These are phyloP conservation scores for Aplosporella prunicola DNA, from an alignment of 2,329 filamentous ascomycete genomes.

Conservation along the genomic window DNA sequence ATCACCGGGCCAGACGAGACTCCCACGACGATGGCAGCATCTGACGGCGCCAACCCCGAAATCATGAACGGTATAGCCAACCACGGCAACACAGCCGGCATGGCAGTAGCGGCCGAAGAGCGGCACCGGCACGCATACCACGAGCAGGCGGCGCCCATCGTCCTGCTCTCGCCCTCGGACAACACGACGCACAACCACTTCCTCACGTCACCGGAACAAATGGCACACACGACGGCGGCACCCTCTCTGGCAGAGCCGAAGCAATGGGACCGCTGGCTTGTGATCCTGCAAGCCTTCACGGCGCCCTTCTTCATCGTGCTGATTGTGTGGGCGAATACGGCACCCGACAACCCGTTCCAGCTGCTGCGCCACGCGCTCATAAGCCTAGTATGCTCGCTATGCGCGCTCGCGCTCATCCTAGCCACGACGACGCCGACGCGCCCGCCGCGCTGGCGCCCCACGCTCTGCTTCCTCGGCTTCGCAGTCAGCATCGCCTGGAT, in stretches of 20 bases:
- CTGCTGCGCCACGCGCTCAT: constrained; percentile 46
- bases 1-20: constrained; percentile 10
- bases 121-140: constrained; percentile 3
- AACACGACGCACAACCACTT: constrained; percentile 22
- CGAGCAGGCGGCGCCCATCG: constrained; percentile 6
- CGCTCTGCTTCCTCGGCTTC: constrained; percentile 85
- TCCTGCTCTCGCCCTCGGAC: constrained; percentile 23
- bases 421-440: constrained; percentile 57
- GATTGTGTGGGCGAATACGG: constrained; percentile 62
- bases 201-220: constrained; percentile 29
- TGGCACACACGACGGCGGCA: constrained; percentile 14
- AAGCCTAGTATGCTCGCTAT: constrained; percentile 46
- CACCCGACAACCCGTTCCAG: constrained; percentile 48
- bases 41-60: not conserved
- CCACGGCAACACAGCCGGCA: constrained; percentile 2
- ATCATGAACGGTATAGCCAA: constrained; percentile 1
- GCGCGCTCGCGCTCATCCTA: constrained; percentile 58
- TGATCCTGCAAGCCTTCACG: constrained; percentile 74
- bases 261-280: constrained; percentile 86
- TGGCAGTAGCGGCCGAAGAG: constrained; percentile 5
- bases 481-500: constrained; percentile 92
- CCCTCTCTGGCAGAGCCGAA: constrained; percentile 28
- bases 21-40: not conserved
- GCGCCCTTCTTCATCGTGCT: constrained; percentile 75
- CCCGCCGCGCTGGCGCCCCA: constrained; percentile 62